A percentile compares a stretch with the other conserved stretches of the same genome.
phyloP scores from a whole-genome alignment of 345 rosid genomes.

The Populus tremula region DNA sequence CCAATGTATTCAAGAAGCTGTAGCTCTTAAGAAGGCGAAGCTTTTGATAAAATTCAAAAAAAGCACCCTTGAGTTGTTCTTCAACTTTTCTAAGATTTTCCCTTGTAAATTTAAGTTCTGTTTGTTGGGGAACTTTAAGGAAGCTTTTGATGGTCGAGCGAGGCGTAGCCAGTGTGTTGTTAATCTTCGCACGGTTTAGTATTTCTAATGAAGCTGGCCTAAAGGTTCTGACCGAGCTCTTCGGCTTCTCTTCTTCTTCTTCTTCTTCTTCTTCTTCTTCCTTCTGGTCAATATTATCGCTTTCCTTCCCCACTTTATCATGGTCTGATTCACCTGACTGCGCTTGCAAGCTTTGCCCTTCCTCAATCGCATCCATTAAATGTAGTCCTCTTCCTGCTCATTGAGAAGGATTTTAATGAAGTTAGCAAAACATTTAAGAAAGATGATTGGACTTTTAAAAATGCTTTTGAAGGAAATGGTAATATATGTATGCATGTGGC shows the following conservation, averaged over 20 bases:
- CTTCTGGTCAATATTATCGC: background rate
- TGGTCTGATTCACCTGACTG: conserved; percentile 35
- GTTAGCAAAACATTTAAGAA: background rate
- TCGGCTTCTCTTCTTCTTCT: background rate
- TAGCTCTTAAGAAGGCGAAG: conserved; percentile 72
- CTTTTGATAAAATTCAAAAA: conserved; percentile 60
- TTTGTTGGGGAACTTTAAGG: conserved; percentile 34
- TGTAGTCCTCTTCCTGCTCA: conserved; percentile 40
- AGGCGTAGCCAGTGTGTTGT: conserved; percentile 50
- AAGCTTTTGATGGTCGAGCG: conserved; percentile 56
- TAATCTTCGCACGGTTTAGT: conserved; percentile 48
- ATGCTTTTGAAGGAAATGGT: background rate
- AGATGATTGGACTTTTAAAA: background rate
- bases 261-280: background rate
- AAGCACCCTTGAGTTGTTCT: conserved; percentile 51
- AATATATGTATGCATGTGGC: background rate
- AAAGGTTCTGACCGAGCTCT: background rate
- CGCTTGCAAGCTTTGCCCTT: conserved; percentile 45
- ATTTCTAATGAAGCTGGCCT: conserved; percentile 58
- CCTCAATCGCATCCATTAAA: conserved; percentile 50
- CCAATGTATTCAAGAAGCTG: conserved; percentile 61
- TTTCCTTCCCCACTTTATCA: conserved; percentile 14
- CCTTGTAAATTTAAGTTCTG: conserved; percentile 51
- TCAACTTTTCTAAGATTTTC: conserved; percentile 54
- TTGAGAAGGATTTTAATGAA: background rate